Base-by-base conservation (phyloP, 148 eudicot species). In the Nepenthes gracilis region DNA sequence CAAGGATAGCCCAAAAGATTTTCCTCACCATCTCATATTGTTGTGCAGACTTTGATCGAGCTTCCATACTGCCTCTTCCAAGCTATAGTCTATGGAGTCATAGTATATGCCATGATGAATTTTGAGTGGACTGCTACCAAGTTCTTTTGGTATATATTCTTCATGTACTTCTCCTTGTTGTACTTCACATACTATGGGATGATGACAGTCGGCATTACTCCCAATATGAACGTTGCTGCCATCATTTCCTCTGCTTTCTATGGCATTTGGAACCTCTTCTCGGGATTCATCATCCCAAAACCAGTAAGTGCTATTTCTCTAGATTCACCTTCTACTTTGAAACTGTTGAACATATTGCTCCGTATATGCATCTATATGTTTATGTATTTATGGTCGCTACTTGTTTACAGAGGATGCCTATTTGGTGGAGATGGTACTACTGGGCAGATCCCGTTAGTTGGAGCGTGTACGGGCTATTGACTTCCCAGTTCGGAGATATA, bases 201-300 rank as follows among this genome's bases (percentile, higher is more conserved):
- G 86, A 84, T 84, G 90, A 57, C 79, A n/a, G 81, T 85, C 32
- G 84, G 80, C 7, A 73, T 85, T 13, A 85, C 87, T 40, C 90
- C 90, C 1, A 77, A 85, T 55, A 78, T 69, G 13, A 79, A 70
- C 59, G 63, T 85, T 8, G 83, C 90, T 10, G 75, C 86, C 38
- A 79, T 85, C 40, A 56, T 85, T 52, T 80, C 90, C 49, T 71
- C 84, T 32, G 84, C 82, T 9, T 85, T 81, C 68, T 82, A 77
- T 33, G 79, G 78, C 9, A 13, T 77, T 11, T 77, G 81, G 81
- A 74, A 77, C 36, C 58, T 77, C 12, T 77, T 77, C 72, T 70
- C 81, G 0, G 81, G 81, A 2, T 77, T 77, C 40, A 71, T 77
- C 32, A 74, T 77, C 67, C 81, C 81, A 33, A 63, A 74, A 73